These are phyloP conservation scores for Phyllosticta citribraziliensis DNA, from an alignment of 2,329 filamentous ascomycete genomes.

Conservation along the genomic window DNA sequence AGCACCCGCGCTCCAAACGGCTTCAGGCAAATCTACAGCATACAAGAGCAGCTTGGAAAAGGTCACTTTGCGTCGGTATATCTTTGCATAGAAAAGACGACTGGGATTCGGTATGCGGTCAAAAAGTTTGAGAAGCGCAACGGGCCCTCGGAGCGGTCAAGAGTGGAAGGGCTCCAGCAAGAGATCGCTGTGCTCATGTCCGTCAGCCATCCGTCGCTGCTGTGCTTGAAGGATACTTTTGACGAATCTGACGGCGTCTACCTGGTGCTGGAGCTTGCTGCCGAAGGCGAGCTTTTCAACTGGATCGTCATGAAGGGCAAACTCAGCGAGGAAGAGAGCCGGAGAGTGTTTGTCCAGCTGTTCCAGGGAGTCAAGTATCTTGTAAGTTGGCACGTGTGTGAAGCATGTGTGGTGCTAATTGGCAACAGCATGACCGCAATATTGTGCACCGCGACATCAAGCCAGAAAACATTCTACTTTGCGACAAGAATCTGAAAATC, in stretches of 20 bases:
- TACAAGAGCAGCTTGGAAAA: conserved; percentile 80
- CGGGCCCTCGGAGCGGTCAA: conserved; percentile 72
- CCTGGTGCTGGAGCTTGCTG: conserved; percentile 78
- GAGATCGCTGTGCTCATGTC: conserved; percentile 95
- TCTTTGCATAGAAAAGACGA: conserved; percentile 75
- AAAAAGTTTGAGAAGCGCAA: conserved; percentile 87
- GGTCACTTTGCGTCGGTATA: conserved; percentile 94
- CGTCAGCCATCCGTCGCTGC: conserved; percentile 86
- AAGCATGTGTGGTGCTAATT: conserved; percentile 6
- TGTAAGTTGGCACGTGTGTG: conserved; percentile 45
- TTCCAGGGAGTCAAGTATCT: conserved; percentile 93
- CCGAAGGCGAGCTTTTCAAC: conserved; percentile 94
- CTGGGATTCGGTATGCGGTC: conserved; percentile 76
- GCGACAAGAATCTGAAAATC: conserved; percentile 73
- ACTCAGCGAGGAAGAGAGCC: conserved; percentile 70
- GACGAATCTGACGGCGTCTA: conserved; percentile 87
- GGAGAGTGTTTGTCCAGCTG: conserved; percentile 80
- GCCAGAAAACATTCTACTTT: conserved; percentile 87
- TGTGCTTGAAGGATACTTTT: conserved; percentile 92
- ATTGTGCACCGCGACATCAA: conserved; percentile 98
- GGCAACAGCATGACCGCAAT: conserved; percentile 75
- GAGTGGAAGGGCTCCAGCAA: conserved; percentile 79
- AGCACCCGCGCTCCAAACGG: conserved; percentile 45
- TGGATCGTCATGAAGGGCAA: conserved; percentile 87
- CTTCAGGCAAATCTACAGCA: conserved; percentile 78